Evolutionary conservation across 2,329 filamentous ascomycete genomes (phyloP).

Genomic region (Aureobasidium sp.): DNA sequence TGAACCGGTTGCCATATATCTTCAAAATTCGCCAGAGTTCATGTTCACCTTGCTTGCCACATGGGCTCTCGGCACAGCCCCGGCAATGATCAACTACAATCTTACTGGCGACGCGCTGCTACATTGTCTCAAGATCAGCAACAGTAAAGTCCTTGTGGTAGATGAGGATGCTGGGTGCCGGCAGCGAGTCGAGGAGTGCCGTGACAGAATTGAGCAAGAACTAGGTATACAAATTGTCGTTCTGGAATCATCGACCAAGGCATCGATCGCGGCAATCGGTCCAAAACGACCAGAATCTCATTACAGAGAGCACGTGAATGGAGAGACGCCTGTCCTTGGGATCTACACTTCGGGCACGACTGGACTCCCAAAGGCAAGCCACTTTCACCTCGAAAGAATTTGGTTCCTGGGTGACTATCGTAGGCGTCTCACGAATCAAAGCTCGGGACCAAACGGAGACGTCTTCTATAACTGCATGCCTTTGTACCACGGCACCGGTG

Average conservation of each 20-base stretch:
- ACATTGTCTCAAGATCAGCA: conserved; percentile 29
- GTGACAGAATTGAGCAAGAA: conserved; percentile 40
- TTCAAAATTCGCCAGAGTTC: conserved; percentile 29
- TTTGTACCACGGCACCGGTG: conserved; percentile 67
- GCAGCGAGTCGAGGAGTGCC: conserved; percentile 47
- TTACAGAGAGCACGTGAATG: conserved; percentile 44
- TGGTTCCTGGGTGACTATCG: conserved; percentile 27
- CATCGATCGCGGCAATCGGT: conserved; percentile 39
- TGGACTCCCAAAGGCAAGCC: conserved; percentile 63
- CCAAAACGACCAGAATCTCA: conserved; percentile 46
- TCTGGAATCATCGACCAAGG: conserved; percentile 42
- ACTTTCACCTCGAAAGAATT: conserved; percentile 46
- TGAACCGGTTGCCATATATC: conserved; percentile 26
- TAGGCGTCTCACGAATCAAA: conserved; percentile 26
- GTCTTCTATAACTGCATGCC: conserved; percentile 72
- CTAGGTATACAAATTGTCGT: conserved; percentile 47
- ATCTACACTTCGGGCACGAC: conserved; percentile 63
- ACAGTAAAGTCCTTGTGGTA: conserved; percentile 36
- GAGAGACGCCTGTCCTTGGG: conserved; percentile 49
- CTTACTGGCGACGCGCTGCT: conserved; percentile 26
- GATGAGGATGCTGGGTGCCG: conserved; percentile 42
- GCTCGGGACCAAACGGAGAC: conserved; percentile 38
- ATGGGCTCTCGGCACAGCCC: conserved; percentile 24
- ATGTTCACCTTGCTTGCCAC: conserved; percentile 23
- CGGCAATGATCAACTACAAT: conserved; percentile 30